A percentile compares a stretch with the other conserved stretches of the same genome.
Conservation (phyloP, 2,329 filamentous ascomycete genomes). For the Xylaria sp. region DNA sequence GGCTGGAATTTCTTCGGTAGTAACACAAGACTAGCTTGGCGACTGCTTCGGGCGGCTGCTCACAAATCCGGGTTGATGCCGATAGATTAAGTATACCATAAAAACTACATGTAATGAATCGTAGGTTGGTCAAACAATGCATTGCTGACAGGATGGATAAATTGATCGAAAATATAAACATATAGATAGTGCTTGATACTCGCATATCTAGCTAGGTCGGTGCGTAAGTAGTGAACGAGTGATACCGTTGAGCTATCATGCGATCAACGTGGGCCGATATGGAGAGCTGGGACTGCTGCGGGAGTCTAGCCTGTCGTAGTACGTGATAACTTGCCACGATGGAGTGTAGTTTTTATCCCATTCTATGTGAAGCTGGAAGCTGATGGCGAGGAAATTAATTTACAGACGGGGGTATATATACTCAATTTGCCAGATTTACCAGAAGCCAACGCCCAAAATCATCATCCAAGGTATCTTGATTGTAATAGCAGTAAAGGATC, state of each 20-base stretch:
- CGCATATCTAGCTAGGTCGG: background rate
- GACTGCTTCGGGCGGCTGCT: constrained; percentile 2
- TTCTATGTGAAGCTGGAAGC: background rate
- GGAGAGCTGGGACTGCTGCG: constrained; percentile 11
- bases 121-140: background rate
- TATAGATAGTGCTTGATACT: background rate
- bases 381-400: background rate
- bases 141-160: background rate
- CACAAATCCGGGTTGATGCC: background rate
- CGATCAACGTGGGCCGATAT: background rate
- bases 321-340: background rate
- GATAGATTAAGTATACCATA: background rate
- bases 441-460: background rate
- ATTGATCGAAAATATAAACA: background rate
- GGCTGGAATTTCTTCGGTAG: background rate
- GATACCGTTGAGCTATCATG: background rate
- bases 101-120: background rate
- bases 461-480: background rate
- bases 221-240: background rate
- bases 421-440: background rate
- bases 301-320: constrained; percentile 15
- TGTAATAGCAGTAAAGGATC: background rate
- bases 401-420: background rate
- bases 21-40: constrained; percentile 9
- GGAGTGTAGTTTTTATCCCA: background rate